Base-by-base conservation (phyloP, 805 yeast genomes). In the Hermanozyma aechmeae region DNA sequence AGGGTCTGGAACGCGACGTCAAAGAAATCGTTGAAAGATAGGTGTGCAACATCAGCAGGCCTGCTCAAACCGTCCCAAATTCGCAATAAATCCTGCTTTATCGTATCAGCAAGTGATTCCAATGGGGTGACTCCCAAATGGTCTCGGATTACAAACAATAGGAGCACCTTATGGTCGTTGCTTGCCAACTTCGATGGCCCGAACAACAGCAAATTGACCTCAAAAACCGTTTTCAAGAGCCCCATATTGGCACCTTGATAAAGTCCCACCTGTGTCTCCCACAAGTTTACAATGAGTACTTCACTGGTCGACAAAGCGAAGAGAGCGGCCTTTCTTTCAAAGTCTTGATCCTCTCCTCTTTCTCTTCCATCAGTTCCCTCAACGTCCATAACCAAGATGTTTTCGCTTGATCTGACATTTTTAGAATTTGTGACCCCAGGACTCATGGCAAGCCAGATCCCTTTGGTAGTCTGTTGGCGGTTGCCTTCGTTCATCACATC, bases 161-260 rank as follows among this genome's bases (percentile, higher is more conserved):
- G 49, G 24, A 83, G 61, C 24, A 82, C 78, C 45, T 79, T 77
- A 42, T 76, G 79, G 21, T 61, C 65, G 35, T 46, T 46, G 14
- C 38, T 27, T 8, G 37, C 40, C 19, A 56, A 36, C 37, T 59
- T 58, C 25, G 71, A 65, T 30, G 72, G 63, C 27, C 87, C 89
- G 53, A 92, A 92, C 21, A 92, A 61, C 2, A 92, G 72, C 40
- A 92, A 60, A 52, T 92, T 89, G 18, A 92, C 98, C 50, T 92
- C 98, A 57, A 92, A 86, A 3, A 92, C 98, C 0, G 98, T 92
- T 50, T 87, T 87, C 42, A 92, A 65, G 25, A 92, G 61, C 2
- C 92, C 97, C 95, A 92, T 81, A 48, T 92, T 92, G 15, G 96
- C 96, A 29, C 98, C 98, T 53, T 89, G 96, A 50, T 92, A 92